Percentiles rank a stretch among this genome's conserved stretches.
Evolutionary conservation across 352 stramenopile genomes (phyloP).

Genomic region (Pythium diclinum): DNA sequence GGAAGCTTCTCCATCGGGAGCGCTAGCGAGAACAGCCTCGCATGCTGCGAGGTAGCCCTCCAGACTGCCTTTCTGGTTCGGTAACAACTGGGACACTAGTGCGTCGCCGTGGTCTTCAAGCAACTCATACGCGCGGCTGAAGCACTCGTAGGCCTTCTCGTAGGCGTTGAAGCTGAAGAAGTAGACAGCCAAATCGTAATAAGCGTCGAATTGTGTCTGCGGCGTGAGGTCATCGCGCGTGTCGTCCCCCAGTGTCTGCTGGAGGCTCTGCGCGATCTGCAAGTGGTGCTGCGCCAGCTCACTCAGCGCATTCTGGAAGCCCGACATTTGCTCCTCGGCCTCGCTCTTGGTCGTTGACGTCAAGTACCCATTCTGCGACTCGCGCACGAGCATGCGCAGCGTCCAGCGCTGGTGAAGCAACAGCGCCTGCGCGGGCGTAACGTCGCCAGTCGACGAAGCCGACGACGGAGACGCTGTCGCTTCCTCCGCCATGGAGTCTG

Average conservation of each 20-base stretch:
- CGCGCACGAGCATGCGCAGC: conserved; percentile 60
- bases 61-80: conserved; percentile 29
- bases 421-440: conserved; percentile 47
- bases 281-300: conserved; percentile 57
- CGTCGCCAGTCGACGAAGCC: not conserved
- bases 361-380: conserved; percentile 71
- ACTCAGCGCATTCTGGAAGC: conserved; percentile 67
- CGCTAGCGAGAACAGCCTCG: conserved; percentile 53
- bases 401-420: conserved; percentile 78
- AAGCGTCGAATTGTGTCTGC: conserved; percentile 56
- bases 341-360: conserved; percentile 62
- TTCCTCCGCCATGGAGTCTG: conserved; percentile 32
- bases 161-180: conserved; percentile 78
- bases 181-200: conserved; percentile 64
- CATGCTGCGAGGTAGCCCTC: conserved; percentile 75
- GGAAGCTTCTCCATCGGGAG: conserved; percentile 9
- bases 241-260: conserved; percentile 44
- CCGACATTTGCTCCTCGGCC: conserved; percentile 56
- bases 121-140: conserved; percentile 60
- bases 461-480: not conserved
- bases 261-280: conserved; percentile 61
- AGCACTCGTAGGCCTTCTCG: conserved; percentile 74
- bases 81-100: not conserved
- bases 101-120: conserved; percentile 28
- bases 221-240: conserved; percentile 33